Conservation (phyloP, 768 basidiomycete species). For the Tremella fuciformis region DNA sequence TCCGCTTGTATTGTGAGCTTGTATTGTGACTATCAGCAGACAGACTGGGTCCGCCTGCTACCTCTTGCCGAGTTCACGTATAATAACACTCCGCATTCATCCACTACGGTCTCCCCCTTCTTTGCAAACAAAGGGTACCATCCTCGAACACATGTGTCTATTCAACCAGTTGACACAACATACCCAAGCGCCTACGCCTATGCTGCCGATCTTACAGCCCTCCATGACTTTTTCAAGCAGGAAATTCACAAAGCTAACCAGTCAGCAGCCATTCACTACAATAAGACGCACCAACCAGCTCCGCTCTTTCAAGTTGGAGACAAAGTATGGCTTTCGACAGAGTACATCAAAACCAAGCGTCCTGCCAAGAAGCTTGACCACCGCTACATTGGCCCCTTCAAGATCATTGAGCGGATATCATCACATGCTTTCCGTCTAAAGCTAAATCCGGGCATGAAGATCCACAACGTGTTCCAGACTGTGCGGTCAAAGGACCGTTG, state of each 20-base stretch:
- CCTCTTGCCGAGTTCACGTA: slow-evolving; percentile 32
- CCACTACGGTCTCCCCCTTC: slow-evolving; percentile 14
- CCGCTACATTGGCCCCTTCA: slow-evolving; percentile 23
- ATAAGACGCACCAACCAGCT: slow-evolving; percentile 20
- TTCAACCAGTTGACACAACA: background rate
- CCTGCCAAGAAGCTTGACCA: slow-evolving; percentile 35
- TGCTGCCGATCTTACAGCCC: background rate
- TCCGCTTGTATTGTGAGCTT: slow-evolving; percentile 8
- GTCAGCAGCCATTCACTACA: slow-evolving; percentile 41
- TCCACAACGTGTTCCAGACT: slow-evolving; percentile 36
- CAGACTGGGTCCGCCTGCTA: slow-evolving; percentile 52
- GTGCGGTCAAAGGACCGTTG: no score
- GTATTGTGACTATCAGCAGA: slow-evolving; percentile 38
- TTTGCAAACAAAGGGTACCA: slow-evolving; percentile 18
- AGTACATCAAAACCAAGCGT: slow-evolving; percentile 25
- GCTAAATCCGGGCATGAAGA: slow-evolving; percentile 15
- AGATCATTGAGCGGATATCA: slow-evolving; percentile 13
- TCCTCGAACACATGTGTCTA: slow-evolving; percentile 6
- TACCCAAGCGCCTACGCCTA: background rate
- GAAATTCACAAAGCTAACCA: slow-evolving; percentile 30
- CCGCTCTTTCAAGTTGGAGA: slow-evolving; percentile 31
- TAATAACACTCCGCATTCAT: slow-evolving; percentile 15
- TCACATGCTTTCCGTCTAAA: slow-evolving; percentile 17
- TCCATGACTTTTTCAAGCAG: background rate
- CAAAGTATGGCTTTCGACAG: slow-evolving; percentile 19